These are phyloP conservation scores for Oryza meridionalis DNA, from an alignment of 176 grass and related monocot species.

Conservation along the genomic window DNA sequence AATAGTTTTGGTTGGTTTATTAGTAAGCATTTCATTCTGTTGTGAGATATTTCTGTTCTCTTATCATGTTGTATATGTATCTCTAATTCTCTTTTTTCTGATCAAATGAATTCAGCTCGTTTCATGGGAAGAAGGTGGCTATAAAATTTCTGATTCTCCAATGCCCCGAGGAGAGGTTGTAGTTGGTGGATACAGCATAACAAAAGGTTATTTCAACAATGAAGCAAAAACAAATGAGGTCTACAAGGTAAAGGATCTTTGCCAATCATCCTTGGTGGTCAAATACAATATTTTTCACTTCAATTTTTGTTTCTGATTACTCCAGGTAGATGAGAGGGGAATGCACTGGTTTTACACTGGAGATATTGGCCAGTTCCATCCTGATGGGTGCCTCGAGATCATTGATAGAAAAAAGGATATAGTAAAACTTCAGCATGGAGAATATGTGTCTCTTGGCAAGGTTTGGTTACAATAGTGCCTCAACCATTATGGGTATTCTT, in stretches of 20 bases:
- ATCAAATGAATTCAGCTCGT: slow-evolving; percentile 58
- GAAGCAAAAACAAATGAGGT: slow-evolving; percentile 82
- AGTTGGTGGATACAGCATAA: slow-evolving; percentile 73
- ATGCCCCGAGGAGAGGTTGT: slow-evolving; percentile 86
- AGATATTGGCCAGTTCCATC: slow-evolving; percentile 88
- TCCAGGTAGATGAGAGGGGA: slow-evolving; percentile 72
- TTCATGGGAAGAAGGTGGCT: slow-evolving; percentile 84
- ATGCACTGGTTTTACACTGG: slow-evolving; percentile 88
- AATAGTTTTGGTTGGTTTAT: background rate
- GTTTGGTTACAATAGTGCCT: slow-evolving; percentile 38
- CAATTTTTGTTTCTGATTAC: slow-evolving; percentile 9
- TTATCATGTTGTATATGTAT: background rate
- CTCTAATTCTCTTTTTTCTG: slow-evolving; percentile 10
- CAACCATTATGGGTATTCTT: slow-evolving; percentile 24
- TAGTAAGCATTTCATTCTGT: background rate
- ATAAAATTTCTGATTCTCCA: slow-evolving; percentile 73
- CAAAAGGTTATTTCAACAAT: slow-evolving; percentile 84
- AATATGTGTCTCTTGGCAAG: slow-evolving; percentile 94
- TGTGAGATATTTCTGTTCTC: background rate
- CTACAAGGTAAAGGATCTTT: slow-evolving; percentile 58
- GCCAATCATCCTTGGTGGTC: slow-evolving; percentile 5
- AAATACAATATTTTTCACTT: background rate
- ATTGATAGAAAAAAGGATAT: slow-evolving; percentile 96
- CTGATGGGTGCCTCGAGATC: slow-evolving; percentile 84
- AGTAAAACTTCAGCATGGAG: slow-evolving; percentile 94